Conservation (phyloP, 2,329 filamentous ascomycete species). For the Alternaria postmessia region DNA sequence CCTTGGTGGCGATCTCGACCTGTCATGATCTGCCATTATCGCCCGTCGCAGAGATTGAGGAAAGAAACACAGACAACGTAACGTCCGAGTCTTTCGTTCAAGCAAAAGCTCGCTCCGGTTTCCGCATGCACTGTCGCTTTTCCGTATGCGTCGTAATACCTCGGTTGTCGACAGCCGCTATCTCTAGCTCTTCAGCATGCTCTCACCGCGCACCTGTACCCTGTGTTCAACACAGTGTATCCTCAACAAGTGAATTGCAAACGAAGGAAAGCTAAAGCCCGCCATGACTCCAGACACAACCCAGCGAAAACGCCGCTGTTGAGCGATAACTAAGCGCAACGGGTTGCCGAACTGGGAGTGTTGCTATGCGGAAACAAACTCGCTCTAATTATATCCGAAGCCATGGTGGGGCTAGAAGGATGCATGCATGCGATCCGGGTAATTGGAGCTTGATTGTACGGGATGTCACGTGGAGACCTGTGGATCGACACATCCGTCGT, state of each 20-base stretch:
- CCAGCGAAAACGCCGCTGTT: neutral
- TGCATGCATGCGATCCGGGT: conserved; percentile 2
- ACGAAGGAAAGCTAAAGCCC: neutral
- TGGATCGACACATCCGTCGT: neutral
- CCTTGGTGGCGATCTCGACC: conserved; percentile 5
- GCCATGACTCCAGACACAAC: neutral
- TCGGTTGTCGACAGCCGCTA: conserved; percentile 14
- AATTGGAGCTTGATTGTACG: neutral
- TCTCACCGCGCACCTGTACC: neutral
- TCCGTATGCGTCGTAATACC: conserved; percentile 9
- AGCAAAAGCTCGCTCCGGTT: neutral
- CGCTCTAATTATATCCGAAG: neutral
- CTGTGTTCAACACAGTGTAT: neutral
- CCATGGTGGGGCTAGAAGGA: neutral
- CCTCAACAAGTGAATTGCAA: neutral
- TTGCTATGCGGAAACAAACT: conserved; percentile 3
- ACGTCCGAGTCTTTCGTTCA: neutral
- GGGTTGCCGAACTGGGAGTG: neutral
- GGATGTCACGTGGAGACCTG: neutral
- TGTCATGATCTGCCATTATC: neutral
- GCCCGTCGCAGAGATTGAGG: neutral
- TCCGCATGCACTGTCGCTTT: conserved; percentile 9
- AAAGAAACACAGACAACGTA: neutral
- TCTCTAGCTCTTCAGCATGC: conserved; percentile 4
- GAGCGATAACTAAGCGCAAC: neutral